Conservation (phyloP, 805 yeast species). For the Wickerhamomyces alni region DNA sequence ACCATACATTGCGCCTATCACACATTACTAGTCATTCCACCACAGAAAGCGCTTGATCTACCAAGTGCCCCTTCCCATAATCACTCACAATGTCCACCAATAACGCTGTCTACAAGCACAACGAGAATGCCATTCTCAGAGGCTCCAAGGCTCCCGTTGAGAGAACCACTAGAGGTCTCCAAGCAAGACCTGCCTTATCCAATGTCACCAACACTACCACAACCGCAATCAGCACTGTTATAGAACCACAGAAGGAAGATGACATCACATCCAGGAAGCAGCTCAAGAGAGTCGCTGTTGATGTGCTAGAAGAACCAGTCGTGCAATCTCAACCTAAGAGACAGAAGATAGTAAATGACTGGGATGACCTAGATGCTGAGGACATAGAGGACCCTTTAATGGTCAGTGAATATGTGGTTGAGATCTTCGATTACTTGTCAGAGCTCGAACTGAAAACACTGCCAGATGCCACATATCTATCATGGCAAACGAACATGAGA, state of each 20-base stretch:
- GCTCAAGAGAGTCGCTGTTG: conserved; percentile 50
- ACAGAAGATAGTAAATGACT: conserved; percentile 10
- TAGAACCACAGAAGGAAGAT: conserved; percentile 1
- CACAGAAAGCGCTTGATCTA: too few relatives aligned
- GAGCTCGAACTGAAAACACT: conserved; percentile 61
- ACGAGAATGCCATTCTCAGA: conserved; percentile 15
- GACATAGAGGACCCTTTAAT: conserved; percentile 74
- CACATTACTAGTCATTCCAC: too few relatives aligned
- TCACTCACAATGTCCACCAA: conserved; percentile 9
- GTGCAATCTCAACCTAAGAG: conserved; percentile 8
- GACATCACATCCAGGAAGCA: conserved; percentile 20
- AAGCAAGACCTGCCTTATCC: conserved; percentile 21
- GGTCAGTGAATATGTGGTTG: conserved; percentile 86
- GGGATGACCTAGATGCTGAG: conserved; percentile 58
- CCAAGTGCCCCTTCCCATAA: too few relatives aligned
- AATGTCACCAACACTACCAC: conserved; percentile 15
- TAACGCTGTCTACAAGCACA: conserved; percentile 9
- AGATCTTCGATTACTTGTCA: conserved; percentile 74
- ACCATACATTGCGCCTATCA: too few relatives aligned
- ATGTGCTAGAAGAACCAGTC: conserved; percentile 24
- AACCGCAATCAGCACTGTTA: conserved; percentile 3
- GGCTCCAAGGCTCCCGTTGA: conserved; percentile 8
- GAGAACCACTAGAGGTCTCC: neutral
- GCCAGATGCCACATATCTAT: conserved; percentile 65
- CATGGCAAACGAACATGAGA: conserved; percentile 57